A percentile compares a stretch with the other conserved stretches of the same genome.
phyloP scores from a whole-genome alignment of 441 rosid species.

The Arabidopsis lyrata region DNA sequence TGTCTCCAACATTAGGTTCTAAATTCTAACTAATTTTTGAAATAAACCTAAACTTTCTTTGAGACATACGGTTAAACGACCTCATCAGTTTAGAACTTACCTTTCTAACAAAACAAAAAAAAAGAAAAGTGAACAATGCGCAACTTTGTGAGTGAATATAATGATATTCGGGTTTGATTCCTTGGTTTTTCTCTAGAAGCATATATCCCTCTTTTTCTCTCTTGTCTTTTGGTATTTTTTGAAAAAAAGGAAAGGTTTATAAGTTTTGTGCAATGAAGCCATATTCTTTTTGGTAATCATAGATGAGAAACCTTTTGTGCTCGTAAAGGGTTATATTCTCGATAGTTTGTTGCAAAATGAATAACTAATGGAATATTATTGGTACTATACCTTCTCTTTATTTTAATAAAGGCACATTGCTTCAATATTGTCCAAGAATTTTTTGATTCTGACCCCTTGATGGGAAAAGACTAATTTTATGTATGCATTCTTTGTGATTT shows the following conservation, averaged over 20 bases:
- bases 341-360: conserved; percentile 42
- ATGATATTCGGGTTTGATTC: conserved; percentile 38
- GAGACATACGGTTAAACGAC: background rate
- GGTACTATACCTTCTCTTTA: conserved; percentile 43
- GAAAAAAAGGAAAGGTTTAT: conserved; percentile 4
- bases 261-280: conserved; percentile 25
- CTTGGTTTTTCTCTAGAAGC: conserved; percentile 42
- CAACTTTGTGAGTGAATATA: conserved; percentile 23
- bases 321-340: conserved; percentile 48
- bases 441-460: conserved; percentile 33
- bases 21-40: background rate
- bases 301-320: conserved; percentile 44
- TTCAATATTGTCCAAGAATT: conserved; percentile 34
- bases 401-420: conserved; percentile 30
- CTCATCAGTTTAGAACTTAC: background rate
- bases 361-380: conserved; percentile 44
- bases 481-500: background rate
- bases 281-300: conserved; percentile 46
- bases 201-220: conserved; percentile 22
- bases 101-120: background rate
- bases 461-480: conserved; percentile 31
- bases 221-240: background rate
- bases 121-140: conserved; percentile 6
- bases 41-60: background rate
- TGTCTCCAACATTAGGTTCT: conserved; percentile 26